Conservation (phyloP, 805 yeast species). For the Torulaspora microellipsoides region DNA sequence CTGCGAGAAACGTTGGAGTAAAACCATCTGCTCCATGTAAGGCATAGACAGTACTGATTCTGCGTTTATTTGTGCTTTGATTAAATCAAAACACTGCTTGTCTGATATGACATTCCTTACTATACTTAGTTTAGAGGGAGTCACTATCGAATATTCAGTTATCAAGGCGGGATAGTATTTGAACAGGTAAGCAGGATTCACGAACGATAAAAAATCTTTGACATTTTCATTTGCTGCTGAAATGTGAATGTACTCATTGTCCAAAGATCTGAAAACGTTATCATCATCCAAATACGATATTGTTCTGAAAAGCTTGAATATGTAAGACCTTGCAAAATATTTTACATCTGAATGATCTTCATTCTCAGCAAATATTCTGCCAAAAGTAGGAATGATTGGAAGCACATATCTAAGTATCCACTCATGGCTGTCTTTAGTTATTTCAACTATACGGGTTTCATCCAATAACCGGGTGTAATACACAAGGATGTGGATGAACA, state of each 20-base stretch:
- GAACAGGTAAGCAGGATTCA: conserved; percentile 29
- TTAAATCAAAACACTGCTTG: conserved; percentile 18
- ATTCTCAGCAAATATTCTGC: conserved; percentile 17
- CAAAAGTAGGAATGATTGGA: conserved; percentile 16
- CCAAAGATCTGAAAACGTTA: conserved; percentile 16
- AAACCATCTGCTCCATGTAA: conserved; percentile 32
- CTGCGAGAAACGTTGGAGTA: conserved; percentile 25
- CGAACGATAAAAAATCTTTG: conserved; percentile 25
- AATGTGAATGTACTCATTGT: conserved; percentile 19
- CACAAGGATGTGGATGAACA: conserved; percentile 22
- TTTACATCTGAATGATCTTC: conserved; percentile 20
- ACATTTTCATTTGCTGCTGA: conserved; percentile 14
- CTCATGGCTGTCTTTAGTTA: conserved; percentile 2
- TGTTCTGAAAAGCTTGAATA: conserved; percentile 24
- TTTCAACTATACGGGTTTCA: conserved; percentile 1
- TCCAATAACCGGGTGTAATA: conserved; percentile 20
- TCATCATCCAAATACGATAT: conserved; percentile 25
- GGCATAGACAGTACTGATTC: conserved; percentile 24
- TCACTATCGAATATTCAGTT: conserved; percentile 10
- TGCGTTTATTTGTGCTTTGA: conserved; percentile 20
- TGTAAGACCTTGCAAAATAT: conserved; percentile 17
- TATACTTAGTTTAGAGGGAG: conserved; percentile 21
- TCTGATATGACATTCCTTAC: conserved; percentile 25
- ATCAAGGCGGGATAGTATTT: conserved; percentile 13
- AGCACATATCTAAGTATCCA: conserved; percentile 18